These are phyloP conservation scores for Phytophthora ramorum DNA, from an alignment of 352 stramenopile genomes.

Conservation along the genomic window DNA sequence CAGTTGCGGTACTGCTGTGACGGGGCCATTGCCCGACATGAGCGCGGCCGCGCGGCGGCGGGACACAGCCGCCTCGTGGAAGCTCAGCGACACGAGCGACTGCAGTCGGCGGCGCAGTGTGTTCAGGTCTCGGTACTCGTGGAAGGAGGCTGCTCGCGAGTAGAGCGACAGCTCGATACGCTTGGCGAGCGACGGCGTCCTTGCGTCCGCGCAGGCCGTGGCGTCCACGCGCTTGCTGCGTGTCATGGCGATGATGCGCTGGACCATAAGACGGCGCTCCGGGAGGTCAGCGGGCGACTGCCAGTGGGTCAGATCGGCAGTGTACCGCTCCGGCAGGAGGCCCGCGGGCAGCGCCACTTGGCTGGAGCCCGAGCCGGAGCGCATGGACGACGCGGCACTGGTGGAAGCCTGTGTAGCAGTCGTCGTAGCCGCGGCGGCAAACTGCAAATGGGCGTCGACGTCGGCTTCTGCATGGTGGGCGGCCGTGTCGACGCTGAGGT, in stretches of 20 bases:
- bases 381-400: constrained; percentile 48
- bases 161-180: constrained; percentile 89
- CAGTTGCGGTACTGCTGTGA: constrained; percentile 42
- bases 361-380: constrained; percentile 50
- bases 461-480: constrained; percentile 12
- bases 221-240: constrained; percentile 61
- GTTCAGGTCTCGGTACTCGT: constrained; percentile 89
- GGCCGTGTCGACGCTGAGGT: constrained; percentile 75
- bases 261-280: constrained; percentile 83
- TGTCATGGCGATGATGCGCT: constrained; percentile 90
- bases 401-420: constrained; percentile 22
- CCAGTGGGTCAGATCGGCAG: constrained; percentile 80
- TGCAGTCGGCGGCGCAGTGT: constrained; percentile 81
- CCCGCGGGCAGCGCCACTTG: constrained; percentile 56
- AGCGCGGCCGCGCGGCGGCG: constrained; percentile 42
- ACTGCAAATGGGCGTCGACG: constrained; percentile 12
- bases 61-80: constrained; percentile 81
- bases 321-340: constrained; percentile 79
- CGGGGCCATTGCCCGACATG: constrained; percentile 10
- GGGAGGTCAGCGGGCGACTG: constrained; percentile 84
- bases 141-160: constrained; percentile 79
- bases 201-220: constrained; percentile 46
- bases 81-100: constrained; percentile 88
- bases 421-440: background rate
- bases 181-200: constrained; percentile 84